phyloP scores from a whole-genome alignment of 78 protist species.

The Dictyostelium purpureum region DNA sequence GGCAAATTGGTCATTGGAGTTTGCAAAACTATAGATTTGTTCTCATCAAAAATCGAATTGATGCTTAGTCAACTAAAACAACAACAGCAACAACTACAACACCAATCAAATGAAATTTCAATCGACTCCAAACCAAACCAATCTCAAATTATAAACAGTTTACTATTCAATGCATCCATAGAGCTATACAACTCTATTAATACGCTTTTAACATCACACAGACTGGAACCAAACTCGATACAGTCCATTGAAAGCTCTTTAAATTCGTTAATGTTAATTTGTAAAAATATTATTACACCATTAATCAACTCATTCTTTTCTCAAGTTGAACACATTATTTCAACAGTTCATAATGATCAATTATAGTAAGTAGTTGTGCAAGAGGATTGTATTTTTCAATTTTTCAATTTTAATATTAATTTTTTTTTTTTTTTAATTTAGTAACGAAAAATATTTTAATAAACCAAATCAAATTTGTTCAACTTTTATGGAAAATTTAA shows the following conservation, averaged over 20 bases:
- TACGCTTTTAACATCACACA: constrained; percentile 8
- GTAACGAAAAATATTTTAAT: background rate
- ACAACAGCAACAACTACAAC: background rate
- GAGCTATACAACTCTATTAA: constrained; percentile 32
- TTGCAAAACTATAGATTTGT: constrained; percentile 6
- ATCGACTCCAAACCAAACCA: constrained; percentile 3
- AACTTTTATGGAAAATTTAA: constrained; percentile 21
- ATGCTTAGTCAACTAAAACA: background rate
- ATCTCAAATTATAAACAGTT: background rate
- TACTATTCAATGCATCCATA: constrained; percentile 29
- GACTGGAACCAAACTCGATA: background rate
- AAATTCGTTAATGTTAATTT: background rate
- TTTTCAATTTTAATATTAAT: background rate
- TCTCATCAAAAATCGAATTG: constrained; percentile 26
- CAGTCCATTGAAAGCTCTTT: constrained; percentile 21
- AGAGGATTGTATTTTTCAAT: background rate
- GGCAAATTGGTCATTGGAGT: constrained; percentile 7
- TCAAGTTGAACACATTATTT: constrained; percentile 9
- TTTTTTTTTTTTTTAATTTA: background rate
- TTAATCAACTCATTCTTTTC: constrained; percentile 3
- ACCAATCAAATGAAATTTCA: background rate
- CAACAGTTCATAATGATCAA: constrained; percentile 23
- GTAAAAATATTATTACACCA: constrained; percentile 18
- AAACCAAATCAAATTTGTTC: constrained; percentile 18
- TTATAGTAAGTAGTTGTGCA: constrained; percentile 6